Conservation (phyloP, 352 stramenopile species). For the Pythium scleroteichum region DNA sequence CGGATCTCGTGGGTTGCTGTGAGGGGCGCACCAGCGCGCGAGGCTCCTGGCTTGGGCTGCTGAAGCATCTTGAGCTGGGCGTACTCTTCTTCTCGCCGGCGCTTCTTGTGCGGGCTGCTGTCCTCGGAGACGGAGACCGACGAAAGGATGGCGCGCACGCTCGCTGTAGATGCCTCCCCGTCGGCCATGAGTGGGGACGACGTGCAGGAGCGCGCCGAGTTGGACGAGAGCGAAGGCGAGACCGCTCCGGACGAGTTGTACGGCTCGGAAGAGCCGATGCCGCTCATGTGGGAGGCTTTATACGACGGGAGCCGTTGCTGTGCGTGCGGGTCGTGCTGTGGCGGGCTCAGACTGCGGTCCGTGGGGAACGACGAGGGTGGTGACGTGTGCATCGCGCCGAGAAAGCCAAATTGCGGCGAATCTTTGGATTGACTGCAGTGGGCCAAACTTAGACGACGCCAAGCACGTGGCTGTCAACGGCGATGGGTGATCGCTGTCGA, state of each 20-base stretch:
- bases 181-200: slow-evolving; percentile 9
- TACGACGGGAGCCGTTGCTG: slow-evolving; percentile 1
- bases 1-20: slow-evolving; percentile 50
- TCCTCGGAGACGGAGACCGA: slow-evolving; percentile 15
- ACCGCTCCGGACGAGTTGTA: background rate
- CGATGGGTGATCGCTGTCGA: too few species aligned
- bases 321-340: background rate
- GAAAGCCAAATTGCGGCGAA: too few species aligned
- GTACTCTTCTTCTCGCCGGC: slow-evolving; percentile 19
- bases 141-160: slow-evolving; percentile 20
- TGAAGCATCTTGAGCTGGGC: slow-evolving; percentile 20
- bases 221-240: slow-evolving; percentile 10
- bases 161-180: background rate
- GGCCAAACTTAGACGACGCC: too few species aligned
- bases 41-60: slow-evolving; percentile 11
- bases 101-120: slow-evolving; percentile 19
- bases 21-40: slow-evolving; percentile 12
- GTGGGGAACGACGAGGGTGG: too few species aligned
- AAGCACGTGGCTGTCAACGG: too few species aligned
- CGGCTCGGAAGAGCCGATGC: background rate
- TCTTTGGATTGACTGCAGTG: too few species aligned
- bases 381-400: too few species aligned
- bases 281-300: slow-evolving; percentile 1
- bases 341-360: too few species aligned
- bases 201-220: slow-evolving; percentile 17